Conservation (phyloP, 2,329 filamentous ascomycete species). For the Davidsoniella eucalypti region DNA sequence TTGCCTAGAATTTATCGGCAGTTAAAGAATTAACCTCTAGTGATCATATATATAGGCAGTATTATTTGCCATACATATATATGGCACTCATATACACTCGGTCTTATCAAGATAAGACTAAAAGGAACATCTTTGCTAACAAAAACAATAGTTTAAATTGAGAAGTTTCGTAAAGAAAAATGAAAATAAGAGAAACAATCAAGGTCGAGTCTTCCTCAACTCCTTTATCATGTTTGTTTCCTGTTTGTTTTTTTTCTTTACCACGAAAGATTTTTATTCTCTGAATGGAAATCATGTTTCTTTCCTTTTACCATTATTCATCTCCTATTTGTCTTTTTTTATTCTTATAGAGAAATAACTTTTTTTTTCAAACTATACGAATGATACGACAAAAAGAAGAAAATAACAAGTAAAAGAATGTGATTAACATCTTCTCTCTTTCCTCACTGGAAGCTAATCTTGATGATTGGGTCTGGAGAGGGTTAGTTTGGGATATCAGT, state of each 20-base stretch:
- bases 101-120: too few species aligned
- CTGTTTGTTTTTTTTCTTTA: not conserved
- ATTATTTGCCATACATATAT: too few species aligned
- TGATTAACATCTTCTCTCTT: conserved; percentile 5
- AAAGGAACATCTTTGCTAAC: not conserved
- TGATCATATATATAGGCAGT: too few species aligned
- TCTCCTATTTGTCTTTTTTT: not conserved
- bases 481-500: not conserved
- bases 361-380: too few species aligned
- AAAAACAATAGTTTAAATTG: not conserved
- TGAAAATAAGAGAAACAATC: too few species aligned
- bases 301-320: not conserved
- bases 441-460: conserved; percentile 13
- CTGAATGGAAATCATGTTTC: not conserved
- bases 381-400: too few species aligned
- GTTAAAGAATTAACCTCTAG: too few species aligned
- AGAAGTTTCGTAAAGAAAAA: not conserved
- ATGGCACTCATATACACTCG: too few species aligned
- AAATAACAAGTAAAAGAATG: too few species aligned
- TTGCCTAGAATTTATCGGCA: too few species aligned
- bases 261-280: not conserved
- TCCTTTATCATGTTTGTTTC: not conserved
- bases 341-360: not conserved
- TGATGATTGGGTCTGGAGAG: conserved; percentile 13
- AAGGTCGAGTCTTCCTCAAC: not conserved